Conservation (phyloP, 2,329 filamentous ascomycete species). For the Venturiaceae sp. region DNA sequence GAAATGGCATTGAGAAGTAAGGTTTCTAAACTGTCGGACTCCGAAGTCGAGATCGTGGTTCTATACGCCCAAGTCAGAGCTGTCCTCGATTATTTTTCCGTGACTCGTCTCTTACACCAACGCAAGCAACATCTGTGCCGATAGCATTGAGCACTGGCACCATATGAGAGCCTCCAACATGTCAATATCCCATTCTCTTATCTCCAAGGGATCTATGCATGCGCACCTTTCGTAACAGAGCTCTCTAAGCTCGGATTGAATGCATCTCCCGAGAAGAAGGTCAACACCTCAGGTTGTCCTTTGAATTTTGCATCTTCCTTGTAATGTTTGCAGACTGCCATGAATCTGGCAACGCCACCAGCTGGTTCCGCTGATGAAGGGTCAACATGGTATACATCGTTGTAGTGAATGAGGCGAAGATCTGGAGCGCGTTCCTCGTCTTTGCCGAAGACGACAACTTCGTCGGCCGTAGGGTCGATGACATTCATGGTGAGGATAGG, state of each 20-base stretch:
- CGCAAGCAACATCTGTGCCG: conserved; percentile 69
- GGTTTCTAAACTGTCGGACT: conserved; percentile 65
- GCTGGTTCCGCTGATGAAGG: conserved; percentile 66
- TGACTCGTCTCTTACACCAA: no score
- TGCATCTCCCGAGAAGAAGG: conserved; percentile 83
- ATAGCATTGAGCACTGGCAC: conserved; percentile 72
- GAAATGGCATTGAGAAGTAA: conserved; percentile 67
- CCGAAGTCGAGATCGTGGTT: conserved; percentile 84
- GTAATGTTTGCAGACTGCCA: conserved; percentile 69
- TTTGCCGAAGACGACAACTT: conserved; percentile 13
- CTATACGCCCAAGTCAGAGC: conserved; percentile 57
- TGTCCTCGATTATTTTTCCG: conserved; percentile 11
- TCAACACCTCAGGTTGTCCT: conserved; percentile 57
- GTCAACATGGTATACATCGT: conserved; percentile 91
- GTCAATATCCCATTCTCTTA: not conserved
- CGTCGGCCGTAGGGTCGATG: conserved; percentile 18
- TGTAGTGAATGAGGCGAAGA: conserved; percentile 79
- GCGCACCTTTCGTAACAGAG: conserved; percentile 71
- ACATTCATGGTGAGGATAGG: conserved; percentile 1
- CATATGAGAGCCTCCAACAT: conserved; percentile 60
- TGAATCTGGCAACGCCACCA: conserved; percentile 72
- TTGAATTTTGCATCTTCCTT: conserved; percentile 49
- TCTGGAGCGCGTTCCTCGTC: conserved; percentile 39
- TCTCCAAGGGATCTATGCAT: not conserved
- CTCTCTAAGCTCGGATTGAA: conserved; percentile 89